Evolutionary conservation across 352 stramenopile genomes (phyloP).

Genomic region (Thalassiosira sp.): DNA sequence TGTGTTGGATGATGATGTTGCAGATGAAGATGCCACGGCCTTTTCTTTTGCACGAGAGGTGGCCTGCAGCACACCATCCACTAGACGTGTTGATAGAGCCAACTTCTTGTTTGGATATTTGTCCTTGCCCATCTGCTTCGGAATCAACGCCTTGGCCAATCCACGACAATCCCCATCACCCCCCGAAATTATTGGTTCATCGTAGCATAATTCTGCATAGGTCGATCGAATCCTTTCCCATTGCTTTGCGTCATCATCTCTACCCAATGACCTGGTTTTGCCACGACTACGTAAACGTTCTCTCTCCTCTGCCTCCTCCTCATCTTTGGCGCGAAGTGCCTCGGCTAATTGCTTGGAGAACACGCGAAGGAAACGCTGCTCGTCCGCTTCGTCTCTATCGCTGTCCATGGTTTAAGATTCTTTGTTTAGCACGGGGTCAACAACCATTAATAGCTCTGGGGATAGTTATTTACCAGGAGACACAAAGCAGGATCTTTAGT

Average conservation of each 20-base stretch:
- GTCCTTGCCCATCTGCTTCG: conserved; percentile 5
- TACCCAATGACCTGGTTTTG: conserved; percentile 4
- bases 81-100: conserved; percentile 56
- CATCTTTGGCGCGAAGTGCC: conserved; percentile 48
- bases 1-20: background rate
- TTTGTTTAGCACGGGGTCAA: background rate
- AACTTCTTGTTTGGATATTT: conserved; percentile 33
- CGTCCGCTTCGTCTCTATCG: conserved; percentile 6
- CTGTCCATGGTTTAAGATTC: background rate
- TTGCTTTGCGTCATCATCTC: conserved; percentile 4
- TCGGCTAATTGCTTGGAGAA: conserved; percentile 53
- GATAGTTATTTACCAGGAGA: too few species aligned
- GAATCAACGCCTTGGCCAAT: conserved; percentile 49
- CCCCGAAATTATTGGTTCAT: conserved; percentile 57
- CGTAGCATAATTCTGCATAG: conserved; percentile 61
- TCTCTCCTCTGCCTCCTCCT: conserved; percentile 39
- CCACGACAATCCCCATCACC: conserved; percentile 41
- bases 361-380: conserved; percentile 40
- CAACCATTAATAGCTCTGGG: too few species aligned
- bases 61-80: conserved; percentile 60
- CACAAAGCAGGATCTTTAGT: too few species aligned
- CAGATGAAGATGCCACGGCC: background rate
- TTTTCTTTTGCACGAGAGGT: conserved; percentile 33
- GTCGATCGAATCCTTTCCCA: conserved; percentile 24
- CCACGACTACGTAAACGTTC: conserved; percentile 13